Conservation (phyloP, 352 stramenopile species). For the Globisporangium alternatum region DNA sequence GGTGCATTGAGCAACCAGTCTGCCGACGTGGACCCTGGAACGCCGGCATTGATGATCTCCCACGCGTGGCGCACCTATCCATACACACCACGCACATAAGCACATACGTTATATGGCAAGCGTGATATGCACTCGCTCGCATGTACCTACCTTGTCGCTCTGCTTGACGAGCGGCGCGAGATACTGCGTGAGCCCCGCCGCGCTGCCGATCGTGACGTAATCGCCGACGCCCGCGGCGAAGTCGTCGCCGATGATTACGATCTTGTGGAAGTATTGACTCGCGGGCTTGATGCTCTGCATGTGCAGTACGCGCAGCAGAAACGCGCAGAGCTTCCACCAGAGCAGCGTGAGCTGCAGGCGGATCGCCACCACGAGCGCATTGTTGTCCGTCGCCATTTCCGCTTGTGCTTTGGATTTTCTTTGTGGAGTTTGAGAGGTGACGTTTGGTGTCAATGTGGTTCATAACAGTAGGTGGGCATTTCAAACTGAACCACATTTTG, state of each 20-base stretch:
- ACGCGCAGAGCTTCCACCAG: constrained; percentile 68
- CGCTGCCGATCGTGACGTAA: constrained; percentile 57
- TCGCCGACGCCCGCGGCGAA: constrained; percentile 79
- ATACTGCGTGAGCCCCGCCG: constrained; percentile 51
- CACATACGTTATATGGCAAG: not conserved
- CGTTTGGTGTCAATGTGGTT: not conserved
- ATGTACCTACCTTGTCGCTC: constrained; percentile 51
- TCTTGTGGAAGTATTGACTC: constrained; percentile 78
- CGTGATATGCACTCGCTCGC: not conserved
- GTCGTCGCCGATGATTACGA: constrained; percentile 81
- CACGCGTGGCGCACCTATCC: constrained; percentile 72
- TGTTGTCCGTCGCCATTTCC: constrained; percentile 4
- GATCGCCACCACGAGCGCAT: constrained; percentile 30
- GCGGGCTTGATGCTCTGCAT: constrained; percentile 47
- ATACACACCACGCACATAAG: not conserved
- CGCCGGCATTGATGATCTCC: constrained; percentile 76
- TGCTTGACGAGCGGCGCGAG: constrained; percentile 43
- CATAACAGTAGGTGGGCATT: no score
- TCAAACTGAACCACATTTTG: no score
- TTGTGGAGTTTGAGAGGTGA: not conserved
- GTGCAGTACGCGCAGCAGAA: constrained; percentile 37
- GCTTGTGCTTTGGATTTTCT: not conserved
- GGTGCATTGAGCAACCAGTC: constrained; percentile 67
- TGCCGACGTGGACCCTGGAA: constrained; percentile 52
- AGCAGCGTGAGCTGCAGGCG: constrained; percentile 57